Percentiles rank a stretch among this genome's conserved stretches.
phyloP scores from a whole-genome alignment of 2,329 filamentous ascomycete species.

The Aspergillus brasiliensis region DNA sequence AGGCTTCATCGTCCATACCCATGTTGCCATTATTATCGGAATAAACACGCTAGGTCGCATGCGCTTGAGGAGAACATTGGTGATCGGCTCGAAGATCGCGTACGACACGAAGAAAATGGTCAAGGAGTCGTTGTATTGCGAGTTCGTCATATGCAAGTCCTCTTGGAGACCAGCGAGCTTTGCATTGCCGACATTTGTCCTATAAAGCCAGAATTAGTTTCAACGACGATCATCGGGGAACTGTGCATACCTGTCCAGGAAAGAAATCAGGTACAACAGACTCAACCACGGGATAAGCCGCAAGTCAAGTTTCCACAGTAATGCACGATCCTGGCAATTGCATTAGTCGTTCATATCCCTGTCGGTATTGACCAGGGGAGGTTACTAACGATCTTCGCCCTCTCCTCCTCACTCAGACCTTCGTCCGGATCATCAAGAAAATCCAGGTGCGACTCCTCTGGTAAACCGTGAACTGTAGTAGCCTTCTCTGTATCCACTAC shows the following conservation, averaged over 20 bases:
- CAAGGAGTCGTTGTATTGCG: conserved; percentile 72
- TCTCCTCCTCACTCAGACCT: conserved; percentile 65
- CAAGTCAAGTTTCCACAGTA: conserved; percentile 50
- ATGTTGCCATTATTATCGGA: conserved; percentile 73
- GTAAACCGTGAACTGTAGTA: conserved; percentile 1
- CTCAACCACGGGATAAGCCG: conserved; percentile 51
- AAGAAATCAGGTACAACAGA: conserved; percentile 48
- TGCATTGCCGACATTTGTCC: conserved; percentile 76
- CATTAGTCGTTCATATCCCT: neutral
- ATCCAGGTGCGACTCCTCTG: conserved; percentile 16
- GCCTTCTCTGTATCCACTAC: conserved; percentile 27
- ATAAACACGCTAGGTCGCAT: conserved; percentile 77
- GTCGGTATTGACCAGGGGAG: neutral
- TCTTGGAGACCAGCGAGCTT: conserved; percentile 59
- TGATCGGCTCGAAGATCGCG: conserved; percentile 71
- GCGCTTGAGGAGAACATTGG: conserved; percentile 78
- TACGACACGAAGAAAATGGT: conserved; percentile 90
- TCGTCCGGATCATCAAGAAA: conserved; percentile 60
- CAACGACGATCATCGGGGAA: neutral
- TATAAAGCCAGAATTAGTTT: conserved; percentile 6
- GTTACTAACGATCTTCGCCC: conserved; percentile 59
- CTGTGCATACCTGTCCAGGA: conserved; percentile 38
- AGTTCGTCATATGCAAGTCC: conserved; percentile 64
- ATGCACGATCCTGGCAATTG: conserved; percentile 43
- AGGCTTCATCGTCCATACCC: conserved; percentile 28